phyloP scores from a whole-genome alignment of 495 filamentous ascomycete species.

The Beverwykella pulmonaria region DNA sequence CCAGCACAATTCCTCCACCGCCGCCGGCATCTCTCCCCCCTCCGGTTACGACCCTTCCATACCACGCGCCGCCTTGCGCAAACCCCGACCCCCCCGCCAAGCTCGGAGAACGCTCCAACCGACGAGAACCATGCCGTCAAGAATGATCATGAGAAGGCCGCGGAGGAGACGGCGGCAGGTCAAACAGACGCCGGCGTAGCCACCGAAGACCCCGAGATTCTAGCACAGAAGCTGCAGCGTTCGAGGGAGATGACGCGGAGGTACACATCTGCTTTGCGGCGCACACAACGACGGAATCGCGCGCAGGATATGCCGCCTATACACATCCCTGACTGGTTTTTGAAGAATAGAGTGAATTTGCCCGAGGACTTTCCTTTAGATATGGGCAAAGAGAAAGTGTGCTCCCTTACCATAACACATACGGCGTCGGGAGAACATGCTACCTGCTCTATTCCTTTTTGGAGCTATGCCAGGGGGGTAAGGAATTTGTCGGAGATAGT shows the following conservation, averaged over 20 bases:
- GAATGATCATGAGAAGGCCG: slow-evolving; percentile 11
- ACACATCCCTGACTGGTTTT: slow-evolving; percentile 50
- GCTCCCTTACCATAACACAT: slow-evolving; percentile 14
- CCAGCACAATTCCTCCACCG: slow-evolving; percentile 35
- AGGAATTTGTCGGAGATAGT: not conserved
- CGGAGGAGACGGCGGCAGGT: slow-evolving; percentile 6
- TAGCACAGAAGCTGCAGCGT: slow-evolving; percentile 36
- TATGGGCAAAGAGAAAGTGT: not conserved
- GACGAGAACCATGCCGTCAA: slow-evolving; percentile 16
- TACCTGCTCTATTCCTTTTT: slow-evolving; percentile 17
- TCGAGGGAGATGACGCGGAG: slow-evolving; percentile 34
- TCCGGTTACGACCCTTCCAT: slow-evolving; percentile 34
- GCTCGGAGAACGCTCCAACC: slow-evolving; percentile 23
- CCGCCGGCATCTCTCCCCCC: slow-evolving; percentile 38
- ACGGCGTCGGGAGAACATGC: slow-evolving; percentile 17
- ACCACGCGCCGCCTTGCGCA: slow-evolving; percentile 25
- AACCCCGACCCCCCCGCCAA: slow-evolving; percentile 30
- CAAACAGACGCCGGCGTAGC: slow-evolving; percentile 6
- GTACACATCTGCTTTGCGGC: slow-evolving; percentile 31
- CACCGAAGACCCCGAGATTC: slow-evolving; percentile 24
- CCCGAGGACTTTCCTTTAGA: slow-evolving; percentile 30
- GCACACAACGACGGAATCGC: slow-evolving; percentile 31
- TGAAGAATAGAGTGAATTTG: slow-evolving; percentile 45
- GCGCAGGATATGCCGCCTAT: slow-evolving; percentile 34
- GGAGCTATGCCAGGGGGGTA: not conserved